These are phyloP conservation scores for Sclerotinia minor DNA, from an alignment of 2,329 filamentous ascomycete species.

Conservation along the genomic window DNA sequence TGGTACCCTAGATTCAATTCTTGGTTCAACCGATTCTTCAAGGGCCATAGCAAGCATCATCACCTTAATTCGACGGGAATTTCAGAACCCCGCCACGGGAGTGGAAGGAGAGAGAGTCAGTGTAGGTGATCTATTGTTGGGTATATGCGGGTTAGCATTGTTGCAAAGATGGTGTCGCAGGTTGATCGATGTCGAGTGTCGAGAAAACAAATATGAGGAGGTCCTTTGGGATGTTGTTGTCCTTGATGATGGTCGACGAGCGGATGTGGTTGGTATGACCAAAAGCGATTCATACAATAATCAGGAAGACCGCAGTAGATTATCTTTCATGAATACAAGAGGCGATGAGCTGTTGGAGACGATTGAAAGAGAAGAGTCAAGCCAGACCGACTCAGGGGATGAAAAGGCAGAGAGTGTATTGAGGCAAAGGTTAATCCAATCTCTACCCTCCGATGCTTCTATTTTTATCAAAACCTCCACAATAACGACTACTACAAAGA, in stretches of 20 bases:
- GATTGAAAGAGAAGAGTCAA: constrained; percentile 41
- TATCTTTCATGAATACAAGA: constrained; percentile 37
- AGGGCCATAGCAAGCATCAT: constrained; percentile 67
- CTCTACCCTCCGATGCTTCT: constrained; percentile 56
- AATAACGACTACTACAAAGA: constrained; percentile 60
- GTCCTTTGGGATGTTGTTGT: constrained; percentile 68
- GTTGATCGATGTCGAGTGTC: constrained; percentile 52
- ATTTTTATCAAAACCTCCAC: constrained; percentile 61
- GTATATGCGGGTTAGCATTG: constrained; percentile 61
- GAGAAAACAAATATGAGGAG: constrained; percentile 53
- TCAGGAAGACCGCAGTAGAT: constrained; percentile 40
- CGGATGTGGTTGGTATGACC: constrained; percentile 51
- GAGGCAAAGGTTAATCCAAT: constrained; percentile 55
- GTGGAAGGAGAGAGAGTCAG: constrained; percentile 59
- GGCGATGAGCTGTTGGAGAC: constrained; percentile 42
- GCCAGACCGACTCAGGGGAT: constrained; percentile 44
- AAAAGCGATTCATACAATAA: constrained; percentile 38
- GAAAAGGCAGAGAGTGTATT: constrained; percentile 50
- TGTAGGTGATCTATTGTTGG: constrained; percentile 60
- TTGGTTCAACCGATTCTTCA: constrained; percentile 69
- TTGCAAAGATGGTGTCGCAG: constrained; percentile 58
- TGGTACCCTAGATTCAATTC: constrained; percentile 61
- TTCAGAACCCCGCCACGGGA: constrained; percentile 62
- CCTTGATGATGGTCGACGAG: constrained; percentile 56
- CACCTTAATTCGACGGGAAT: constrained; percentile 62